Evolutionary conservation across 2,329 filamentous ascomycete genomes (phyloP), one percentile per base, ranked within the genome.

Genomic region (Epichloe scottii): DNA sequence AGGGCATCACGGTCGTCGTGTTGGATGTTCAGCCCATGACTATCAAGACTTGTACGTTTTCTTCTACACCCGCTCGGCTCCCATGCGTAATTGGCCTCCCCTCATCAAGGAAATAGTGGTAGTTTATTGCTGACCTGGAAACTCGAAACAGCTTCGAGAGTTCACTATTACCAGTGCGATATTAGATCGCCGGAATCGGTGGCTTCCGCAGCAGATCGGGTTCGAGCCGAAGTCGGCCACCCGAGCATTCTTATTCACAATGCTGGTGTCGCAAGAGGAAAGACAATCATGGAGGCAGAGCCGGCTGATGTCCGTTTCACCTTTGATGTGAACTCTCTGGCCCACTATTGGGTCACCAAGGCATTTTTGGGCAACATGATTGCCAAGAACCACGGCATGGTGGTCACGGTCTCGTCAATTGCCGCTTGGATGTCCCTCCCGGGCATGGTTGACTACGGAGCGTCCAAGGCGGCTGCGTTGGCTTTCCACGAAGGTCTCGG

Each of bases 211-310:
- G 81, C 79, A 1, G 59, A 70, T 12, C 60, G 68, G 4, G 74
- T 88, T 59, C 74, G 77, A 49, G 62, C 65, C 33, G 63, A 74
- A 12, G 69, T 86, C 51, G 84, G 84, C 51, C 60, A 77, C 46
- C 85, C 84, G 0, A 87, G 83, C 0, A 70, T 89, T 54, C 70
- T 89, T 4, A 82, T 87, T 68, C 85, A 86, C 69, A 87, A 87
- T 60, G 84, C 84, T 8, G 84, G 83, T 54, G 74, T 84, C 30
- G 77, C 72, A 15, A 74, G 74, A 51, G 81, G 81, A 54, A 78
- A 79, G 56, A 75, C 73, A 5, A 74, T 89, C 55, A 72, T 88
- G 45, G 72, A 76, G 30, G 64, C 73, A 21, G 73, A 73, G 1
- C 77, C 82, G 48, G 70, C 69, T 19, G 77, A 82, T 56, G 72